These are phyloP conservation scores for Debaryomyces fabryi DNA, from an alignment of 1,139 yeast species.

Conservation along the genomic window DNA sequence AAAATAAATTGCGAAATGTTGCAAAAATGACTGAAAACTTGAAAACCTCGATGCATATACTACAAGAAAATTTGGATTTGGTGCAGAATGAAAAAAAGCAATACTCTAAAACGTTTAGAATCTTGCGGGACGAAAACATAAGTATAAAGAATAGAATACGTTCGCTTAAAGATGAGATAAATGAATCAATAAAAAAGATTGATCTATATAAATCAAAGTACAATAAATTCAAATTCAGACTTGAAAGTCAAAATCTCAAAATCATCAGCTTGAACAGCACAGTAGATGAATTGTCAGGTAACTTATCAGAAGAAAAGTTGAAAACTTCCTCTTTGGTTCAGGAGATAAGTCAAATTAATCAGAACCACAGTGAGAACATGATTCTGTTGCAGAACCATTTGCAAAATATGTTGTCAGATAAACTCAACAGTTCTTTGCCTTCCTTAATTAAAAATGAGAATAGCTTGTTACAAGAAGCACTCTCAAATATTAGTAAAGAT, in stretches of 20 bases:
- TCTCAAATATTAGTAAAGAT: neutral
- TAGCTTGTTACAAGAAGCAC: neutral
- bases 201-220: neutral
- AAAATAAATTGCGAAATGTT: neutral
- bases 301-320: constrained; percentile 14
- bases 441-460: neutral
- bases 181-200: constrained; percentile 1
- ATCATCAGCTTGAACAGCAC: constrained; percentile 7
- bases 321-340: constrained; percentile 6
- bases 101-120: neutral
- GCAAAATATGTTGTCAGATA: neutral
- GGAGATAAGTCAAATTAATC: neutral
- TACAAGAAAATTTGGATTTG: neutral
- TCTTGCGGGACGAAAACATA: constrained; percentile 1
- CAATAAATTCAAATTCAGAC: constrained; percentile 1
- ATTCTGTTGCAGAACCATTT: neutral
- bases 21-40: neutral
- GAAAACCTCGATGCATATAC: neutral
- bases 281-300: constrained; percentile 13
- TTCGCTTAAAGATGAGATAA: neutral
- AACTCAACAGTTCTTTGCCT: neutral
- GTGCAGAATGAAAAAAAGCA: neutral
- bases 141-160: neutral
- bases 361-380: neutral
- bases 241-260: constrained; percentile 10